A percentile compares a stretch with the other conserved stretches of the same genome.
Conservation (phyloP, 2,329 filamentous ascomycete species). For the Chrysosporium queenslandicum region DNA sequence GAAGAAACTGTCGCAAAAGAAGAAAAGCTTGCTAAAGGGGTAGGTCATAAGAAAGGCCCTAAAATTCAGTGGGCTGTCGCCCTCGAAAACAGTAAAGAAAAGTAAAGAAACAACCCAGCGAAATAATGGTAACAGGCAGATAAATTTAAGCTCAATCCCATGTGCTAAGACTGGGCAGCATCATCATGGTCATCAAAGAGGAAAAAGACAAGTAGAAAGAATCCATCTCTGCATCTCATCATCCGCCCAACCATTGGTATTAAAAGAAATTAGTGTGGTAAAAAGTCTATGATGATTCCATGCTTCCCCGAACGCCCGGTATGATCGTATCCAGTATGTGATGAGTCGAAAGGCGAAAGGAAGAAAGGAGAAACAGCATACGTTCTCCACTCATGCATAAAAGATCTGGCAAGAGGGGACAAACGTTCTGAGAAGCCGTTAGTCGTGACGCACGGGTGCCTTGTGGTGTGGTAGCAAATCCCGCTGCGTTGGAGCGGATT, state of each 20-base stretch:
- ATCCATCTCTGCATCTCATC: neutral
- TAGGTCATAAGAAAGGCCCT: too few species aligned
- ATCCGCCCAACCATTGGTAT: neutral
- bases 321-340: neutral
- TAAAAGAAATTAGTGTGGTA: neutral
- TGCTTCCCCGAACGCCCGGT: neutral
- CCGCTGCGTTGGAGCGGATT: too few species aligned
- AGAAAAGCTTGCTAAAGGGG: too few species aligned
- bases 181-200: neutral
- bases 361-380: neutral
- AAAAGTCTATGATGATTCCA: slow-evolving; percentile 5
- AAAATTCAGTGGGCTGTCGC: too few species aligned
- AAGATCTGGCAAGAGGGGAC: neutral
- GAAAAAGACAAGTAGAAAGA: neutral
- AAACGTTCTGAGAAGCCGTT: neutral
- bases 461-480: neutral
- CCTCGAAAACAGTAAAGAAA: too few species aligned
- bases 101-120: too few species aligned
- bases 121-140: too few species aligned
- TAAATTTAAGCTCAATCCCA: too few species aligned
- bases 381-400: neutral
- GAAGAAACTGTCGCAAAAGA: too few species aligned
- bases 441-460: neutral
- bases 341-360: neutral
- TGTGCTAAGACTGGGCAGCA: neutral